Conservation (phyloP, 1,284 basidiomycete genomes). For the Cryptococcus depauperatus region DNA sequence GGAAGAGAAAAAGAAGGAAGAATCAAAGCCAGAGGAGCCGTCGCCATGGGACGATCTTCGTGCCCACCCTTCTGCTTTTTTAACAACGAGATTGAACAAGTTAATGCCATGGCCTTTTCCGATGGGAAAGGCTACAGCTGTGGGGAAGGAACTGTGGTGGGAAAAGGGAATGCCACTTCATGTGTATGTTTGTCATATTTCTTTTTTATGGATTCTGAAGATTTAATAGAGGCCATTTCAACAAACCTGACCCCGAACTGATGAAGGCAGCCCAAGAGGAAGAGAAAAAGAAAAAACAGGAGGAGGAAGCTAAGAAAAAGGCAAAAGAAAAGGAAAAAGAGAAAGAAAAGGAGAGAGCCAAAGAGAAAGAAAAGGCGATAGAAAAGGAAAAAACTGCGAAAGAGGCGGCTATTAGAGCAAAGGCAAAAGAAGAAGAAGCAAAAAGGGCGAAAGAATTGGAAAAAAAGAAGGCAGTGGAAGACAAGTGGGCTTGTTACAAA, state of each 20-base stretch:
- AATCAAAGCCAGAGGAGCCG: slow-evolving; percentile 9
- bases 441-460: slow-evolving; percentile 18
- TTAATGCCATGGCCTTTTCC: slow-evolving; percentile 34
- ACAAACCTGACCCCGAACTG: slow-evolving; percentile 16
- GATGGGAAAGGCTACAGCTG: slow-evolving; percentile 20
- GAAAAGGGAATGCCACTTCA: slow-evolving; percentile 33
- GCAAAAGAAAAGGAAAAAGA: slow-evolving; percentile 14
- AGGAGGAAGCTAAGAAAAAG: slow-evolving; percentile 8
- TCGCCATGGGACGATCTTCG: slow-evolving; percentile 32
- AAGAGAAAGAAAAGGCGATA: slow-evolving; percentile 17
- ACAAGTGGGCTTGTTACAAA: slow-evolving; percentile 7
- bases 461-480: slow-evolving; percentile 17
- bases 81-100: slow-evolving; percentile 28
- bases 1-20: slow-evolving; percentile 18
- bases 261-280: slow-evolving; percentile 11
- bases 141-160: slow-evolving; percentile 32
- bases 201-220: background rate
- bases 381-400: slow-evolving; percentile 15
- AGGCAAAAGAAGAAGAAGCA: slow-evolving; percentile 17
- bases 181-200: slow-evolving; percentile 21
- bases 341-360: slow-evolving; percentile 11
- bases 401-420: slow-evolving; percentile 17
- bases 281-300: slow-evolving; percentile 13
- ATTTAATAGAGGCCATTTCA: slow-evolving; percentile 27
- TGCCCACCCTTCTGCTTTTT: slow-evolving; percentile 32